Evolutionary conservation across 2,329 filamentous ascomycete species (phyloP), one percentile per base, ranked within the genome.

Genomic region (Aspergillus pseudonomiae): DNA sequence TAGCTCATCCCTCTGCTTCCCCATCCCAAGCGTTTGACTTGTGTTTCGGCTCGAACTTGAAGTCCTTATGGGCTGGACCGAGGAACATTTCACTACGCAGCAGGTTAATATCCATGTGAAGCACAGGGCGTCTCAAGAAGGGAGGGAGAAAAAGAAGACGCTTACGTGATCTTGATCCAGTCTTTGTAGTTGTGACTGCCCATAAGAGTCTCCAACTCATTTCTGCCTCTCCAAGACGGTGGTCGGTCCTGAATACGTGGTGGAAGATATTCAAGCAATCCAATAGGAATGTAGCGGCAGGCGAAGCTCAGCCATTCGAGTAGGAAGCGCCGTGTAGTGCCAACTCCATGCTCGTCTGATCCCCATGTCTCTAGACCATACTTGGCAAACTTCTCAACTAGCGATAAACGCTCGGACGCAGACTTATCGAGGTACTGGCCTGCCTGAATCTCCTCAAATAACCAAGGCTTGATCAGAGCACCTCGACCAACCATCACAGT

Each of bases 91-190:
- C 95, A 77, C 94, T 97, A 64, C 58, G 59, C 45, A 39, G 21
- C 19, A 65, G 52, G 66, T 69, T 43, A 64, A 61, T 12, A 63
- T 48, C 24, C 14, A 30, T 55, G 36, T 26, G 63, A 54, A 12
- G 21, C 72, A 61, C 43, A 59, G 60, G 11, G 46, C 21, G 57
- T 34, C 59, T 7, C n/a, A 55, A 66, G 60, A 64, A 62, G 55
- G 63, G 24, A 62, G 39, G 39, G 6, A 41, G 16, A n/a, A 41
- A 41, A 41, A 41, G 39, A 41, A 41, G 59, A 65, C 36, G 84
- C 88, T 77, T 86, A 95, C 93, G 90, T 96, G 73, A 99, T 96
- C 83, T 97, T 98, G 77, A 99, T 93, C 95, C 95, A 99, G 78
- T 99, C 95, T 81, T 90, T 91, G 81, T 96, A 97, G 79, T 98